phyloP scores from a whole-genome alignment of 202 grass and related monocot genomes.

The Zoysia matrella region DNA sequence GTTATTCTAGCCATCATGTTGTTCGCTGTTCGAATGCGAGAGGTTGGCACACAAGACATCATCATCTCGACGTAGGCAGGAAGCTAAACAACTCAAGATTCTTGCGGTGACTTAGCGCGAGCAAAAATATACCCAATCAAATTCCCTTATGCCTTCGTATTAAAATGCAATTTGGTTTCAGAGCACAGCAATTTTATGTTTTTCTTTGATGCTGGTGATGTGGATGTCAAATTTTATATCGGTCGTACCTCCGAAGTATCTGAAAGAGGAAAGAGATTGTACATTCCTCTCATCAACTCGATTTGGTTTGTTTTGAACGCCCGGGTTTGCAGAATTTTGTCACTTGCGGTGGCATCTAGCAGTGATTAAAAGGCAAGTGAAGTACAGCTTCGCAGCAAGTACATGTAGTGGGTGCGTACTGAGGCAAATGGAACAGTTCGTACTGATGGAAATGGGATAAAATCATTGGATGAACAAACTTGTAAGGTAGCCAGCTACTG shows the following conservation, averaged over 20 bases:
- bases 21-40: slow-evolving; percentile 38
- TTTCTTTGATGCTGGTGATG: slow-evolving; percentile 43
- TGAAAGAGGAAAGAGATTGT: slow-evolving; percentile 45
- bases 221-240: slow-evolving; percentile 32
- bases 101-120: slow-evolving; percentile 41
- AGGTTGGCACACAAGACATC: slow-evolving; percentile 41
- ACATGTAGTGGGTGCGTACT: not conserved
- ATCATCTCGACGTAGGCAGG: slow-evolving; percentile 27
- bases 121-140: slow-evolving; percentile 54
- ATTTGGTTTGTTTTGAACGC: slow-evolving; percentile 1
- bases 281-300: not conserved
- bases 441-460: slow-evolving; percentile 25
- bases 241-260: slow-evolving; percentile 11
- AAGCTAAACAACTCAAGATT: slow-evolving; percentile 46
- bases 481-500: slow-evolving; percentile 7
- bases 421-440: not conserved
- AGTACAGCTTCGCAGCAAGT: slow-evolving; percentile 36
- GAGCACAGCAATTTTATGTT: slow-evolving; percentile 30
- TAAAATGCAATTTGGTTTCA: slow-evolving; percentile 38
- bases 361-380: not conserved
- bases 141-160: slow-evolving; percentile 34
- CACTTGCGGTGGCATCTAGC: slow-evolving; percentile 2
- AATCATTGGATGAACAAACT: slow-evolving; percentile 3
- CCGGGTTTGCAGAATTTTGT: slow-evolving; percentile 33
- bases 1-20: slow-evolving; percentile 24